These are phyloP conservation scores for Cucurbita moschata DNA, from an alignment of 306 rosid genomes.

Conservation along the genomic window DNA sequence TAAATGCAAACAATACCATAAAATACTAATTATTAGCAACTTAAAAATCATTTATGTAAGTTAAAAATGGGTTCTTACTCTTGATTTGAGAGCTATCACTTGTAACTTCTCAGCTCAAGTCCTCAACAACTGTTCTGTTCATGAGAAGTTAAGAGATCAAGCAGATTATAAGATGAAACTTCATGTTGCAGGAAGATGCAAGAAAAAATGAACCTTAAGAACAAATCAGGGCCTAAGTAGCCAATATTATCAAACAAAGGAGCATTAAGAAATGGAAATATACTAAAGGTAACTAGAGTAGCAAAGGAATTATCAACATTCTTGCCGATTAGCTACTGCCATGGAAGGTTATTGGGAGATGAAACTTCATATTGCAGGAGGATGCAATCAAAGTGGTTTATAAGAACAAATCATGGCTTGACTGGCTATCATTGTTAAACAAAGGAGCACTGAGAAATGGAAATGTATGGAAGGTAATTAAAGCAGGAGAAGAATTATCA, in stretches of 20 bases:
- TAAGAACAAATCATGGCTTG: background rate
- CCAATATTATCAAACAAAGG: background rate
- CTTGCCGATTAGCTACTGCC: background rate
- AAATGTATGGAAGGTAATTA: background rate
- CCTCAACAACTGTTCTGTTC: background rate
- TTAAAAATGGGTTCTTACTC: background rate
- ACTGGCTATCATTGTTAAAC: background rate
- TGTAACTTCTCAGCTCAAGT: background rate
- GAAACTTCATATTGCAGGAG: background rate
- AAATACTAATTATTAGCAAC: background rate
- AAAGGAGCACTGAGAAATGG: background rate
- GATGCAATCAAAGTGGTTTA: background rate
- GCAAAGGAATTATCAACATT: background rate
- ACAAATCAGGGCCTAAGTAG: background rate
- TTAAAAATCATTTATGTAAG: background rate
- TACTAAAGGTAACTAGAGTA: background rate
- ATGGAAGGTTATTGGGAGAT: background rate
- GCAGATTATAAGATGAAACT: background rate
- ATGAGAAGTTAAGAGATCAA: background rate
- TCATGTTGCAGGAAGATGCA: background rate
- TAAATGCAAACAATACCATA: background rate
- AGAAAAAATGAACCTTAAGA: background rate
- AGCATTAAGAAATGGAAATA: background rate
- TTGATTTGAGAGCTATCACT: background rate
- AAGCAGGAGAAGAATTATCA: background rate